Evolutionary conservation across 2,329 filamentous ascomycete species (phyloP), one percentile per base, ranked within the genome.

Genomic region (Talaromyces rugulosus): DNA sequence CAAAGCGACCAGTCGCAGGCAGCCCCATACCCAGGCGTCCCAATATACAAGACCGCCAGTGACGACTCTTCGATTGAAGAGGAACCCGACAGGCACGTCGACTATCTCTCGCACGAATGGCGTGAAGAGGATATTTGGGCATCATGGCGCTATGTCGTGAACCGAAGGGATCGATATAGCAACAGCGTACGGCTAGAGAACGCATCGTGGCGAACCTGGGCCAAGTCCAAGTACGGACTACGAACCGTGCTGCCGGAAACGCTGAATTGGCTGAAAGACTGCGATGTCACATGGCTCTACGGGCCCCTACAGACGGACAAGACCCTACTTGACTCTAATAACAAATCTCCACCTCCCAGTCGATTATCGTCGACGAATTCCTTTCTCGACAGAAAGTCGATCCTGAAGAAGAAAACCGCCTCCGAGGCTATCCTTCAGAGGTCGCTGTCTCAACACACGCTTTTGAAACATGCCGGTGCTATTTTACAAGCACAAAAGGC

Each of bases 271-370:
- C 82, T 97, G 63, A 99, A 98, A 75, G 95, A 98, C 70, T 95
- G 90, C 74, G 94, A 99, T 75, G 92, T 97, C 34, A 97, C 94
- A 53, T 99, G 94, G 95, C 82, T 99, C 0, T 99, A 98, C 71
- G 95, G 95, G 0, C 95, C 95, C 12, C 78, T 97, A 56, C 94
- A 96, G 74, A 89, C 89, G 0, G 88, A 89, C 27, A 80, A 82
- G 4, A 84, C 81, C 59, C 85, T 82, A 64, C 81, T 69, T 62
- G 75, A 76, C 12, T 74, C 80, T 58, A 75, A 78, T 58, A 75
- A 78, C 57, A 72, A 74, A 44, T 81, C 81, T 12, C 82, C 84
- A 53, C 79, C 82, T 27, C 77, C 78, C 28, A 85, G 82, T 66
- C 79, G 79, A 14, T 72, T 88, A 5, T 87, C 85, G 14, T 86